Conservation (phyloP, 2,329 filamentous ascomycete species). For the Pestalotiopsis sp. region DNA sequence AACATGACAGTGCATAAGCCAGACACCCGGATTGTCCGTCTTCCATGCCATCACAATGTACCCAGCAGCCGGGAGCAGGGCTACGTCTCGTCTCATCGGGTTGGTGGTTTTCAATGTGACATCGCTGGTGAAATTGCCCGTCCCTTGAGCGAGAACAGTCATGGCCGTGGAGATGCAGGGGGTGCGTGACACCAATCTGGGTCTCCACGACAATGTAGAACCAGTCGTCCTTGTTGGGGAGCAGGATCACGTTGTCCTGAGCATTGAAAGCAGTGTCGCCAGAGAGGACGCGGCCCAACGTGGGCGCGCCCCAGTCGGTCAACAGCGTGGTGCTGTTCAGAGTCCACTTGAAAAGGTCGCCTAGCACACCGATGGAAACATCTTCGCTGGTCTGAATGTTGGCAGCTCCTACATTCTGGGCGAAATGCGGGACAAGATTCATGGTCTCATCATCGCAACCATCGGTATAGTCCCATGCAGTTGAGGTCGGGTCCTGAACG, state of each 20-base stretch:
- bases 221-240: conserved; percentile 34
- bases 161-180: conserved; percentile 37
- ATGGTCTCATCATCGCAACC: conserved; percentile 37
- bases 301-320: conserved; percentile 51
- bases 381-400: conserved; percentile 25
- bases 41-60: conserved; percentile 53
- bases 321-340: conserved; percentile 49
- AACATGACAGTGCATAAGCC: conserved; percentile 44
- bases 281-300: conserved; percentile 36
- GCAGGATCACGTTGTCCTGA: conserved; percentile 31
- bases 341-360: conserved; percentile 47
- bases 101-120: conserved; percentile 41
- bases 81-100: conserved; percentile 51
- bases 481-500: conserved; percentile 19
- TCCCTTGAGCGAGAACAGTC: conserved; percentile 38
- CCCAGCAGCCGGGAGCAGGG: conserved; percentile 46
- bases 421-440: conserved; percentile 37
- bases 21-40: conserved; percentile 55
- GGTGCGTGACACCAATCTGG: conserved; percentile 15
- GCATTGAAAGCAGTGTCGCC: conserved; percentile 24
- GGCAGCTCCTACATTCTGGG: conserved; percentile 32
- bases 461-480: conserved; percentile 18
- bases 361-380: not conserved
- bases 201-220: conserved; percentile 36
- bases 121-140: conserved; percentile 30